These are phyloP conservation scores for Cephalotrichum gorgonifer DNA, from an alignment of 2,329 filamentous ascomycete species.

Conservation along the genomic window DNA sequence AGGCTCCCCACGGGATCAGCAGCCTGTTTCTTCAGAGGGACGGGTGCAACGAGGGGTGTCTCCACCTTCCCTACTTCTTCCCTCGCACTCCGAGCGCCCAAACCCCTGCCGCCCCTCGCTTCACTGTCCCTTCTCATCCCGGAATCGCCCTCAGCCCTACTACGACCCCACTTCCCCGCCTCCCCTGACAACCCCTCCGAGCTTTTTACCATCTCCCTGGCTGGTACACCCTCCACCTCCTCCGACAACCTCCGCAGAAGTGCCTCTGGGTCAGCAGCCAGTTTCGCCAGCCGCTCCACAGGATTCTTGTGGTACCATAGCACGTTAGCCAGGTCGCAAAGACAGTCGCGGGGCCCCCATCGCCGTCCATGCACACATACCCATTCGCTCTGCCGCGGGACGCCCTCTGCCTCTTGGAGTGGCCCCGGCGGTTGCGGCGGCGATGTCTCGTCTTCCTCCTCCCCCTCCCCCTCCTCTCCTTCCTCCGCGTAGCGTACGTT, in stretches of 20 bases:
- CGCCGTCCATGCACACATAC: constrained; percentile 61
- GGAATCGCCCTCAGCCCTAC: not conserved
- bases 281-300: constrained; percentile 55
- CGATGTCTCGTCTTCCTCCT: not conserved
- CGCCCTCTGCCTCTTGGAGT: constrained; percentile 69
- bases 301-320: constrained; percentile 53
- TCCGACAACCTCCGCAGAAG: constrained; percentile 1
- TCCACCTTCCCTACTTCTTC: constrained; percentile 6
- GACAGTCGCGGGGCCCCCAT: constrained; percentile 40
- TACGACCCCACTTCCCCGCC: not conserved
- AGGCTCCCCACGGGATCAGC: constrained; percentile 15
- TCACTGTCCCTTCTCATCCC: not conserved
- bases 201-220: constrained; percentile 17
- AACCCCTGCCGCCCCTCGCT: not conserved
- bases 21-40: constrained; percentile 7
- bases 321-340: constrained; percentile 46
- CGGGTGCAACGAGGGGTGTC: not conserved
- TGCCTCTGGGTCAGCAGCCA: constrained; percentile 48
- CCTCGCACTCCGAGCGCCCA: constrained; percentile 7
- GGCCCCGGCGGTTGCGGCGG: constrained; percentile 15
- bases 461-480: not conserved
- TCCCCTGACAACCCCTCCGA: constrained; percentile 26
- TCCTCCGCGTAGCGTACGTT: not conserved
- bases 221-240: constrained; percentile 9
- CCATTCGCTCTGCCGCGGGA: constrained; percentile 84